Base-by-base conservation (phyloP, 345 rosid genomes). In the Fremontodendron californicum region DNA sequence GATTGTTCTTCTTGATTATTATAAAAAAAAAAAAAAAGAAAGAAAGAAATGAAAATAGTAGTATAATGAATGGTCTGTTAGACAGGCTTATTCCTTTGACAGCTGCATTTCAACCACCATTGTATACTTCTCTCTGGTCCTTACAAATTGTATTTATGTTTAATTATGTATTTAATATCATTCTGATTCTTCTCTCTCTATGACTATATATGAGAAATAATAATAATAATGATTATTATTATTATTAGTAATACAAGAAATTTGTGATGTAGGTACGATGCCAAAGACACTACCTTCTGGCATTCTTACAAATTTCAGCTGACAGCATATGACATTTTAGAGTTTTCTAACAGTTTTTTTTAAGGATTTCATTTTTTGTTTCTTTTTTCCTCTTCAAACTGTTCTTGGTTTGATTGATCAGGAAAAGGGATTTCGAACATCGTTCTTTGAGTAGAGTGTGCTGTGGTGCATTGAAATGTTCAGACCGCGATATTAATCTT, bases 91-190 rank as follows among this genome's bases (percentile, higher is more conserved):
- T 62, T 46, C 71, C 78, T 62, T 62, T 46, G 78, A 45, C 21
- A 62, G 58, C 31, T 75, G 61, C 71, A 45, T 33, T 63, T 75
- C 60, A 75, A 45, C 78, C 10, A 62, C 78, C 77, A 1, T 60
- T 60, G 39, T 61, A 27, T 12, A 60, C 37, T 60, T 60, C 37
- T 37, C 37, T 39, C 18, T 21, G 10, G 35, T 73, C 64, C 64
- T 55, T 54, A 21, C 48, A 54, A 51, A 3, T 19, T 54, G n/a
- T 39, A 37, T 73, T 55, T 35, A 39, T 37, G 70, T 9, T 0
- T 37, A 35, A 43, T 12, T 64, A 16, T 16, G n/a, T n/a, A n/a
- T n/a, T n/a, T n/a, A n/a, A n/a, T n/a, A n/a, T n/a, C 70, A 15
- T 27, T 29, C 65, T 61, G 64, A 61, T 61, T 61, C 65, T 61